A percentile compares a stretch with the other conserved stretches of the same genome.
phyloP scores from a whole-genome alignment of 2,329 filamentous ascomycete genomes.

The Penicillium sp. region DNA sequence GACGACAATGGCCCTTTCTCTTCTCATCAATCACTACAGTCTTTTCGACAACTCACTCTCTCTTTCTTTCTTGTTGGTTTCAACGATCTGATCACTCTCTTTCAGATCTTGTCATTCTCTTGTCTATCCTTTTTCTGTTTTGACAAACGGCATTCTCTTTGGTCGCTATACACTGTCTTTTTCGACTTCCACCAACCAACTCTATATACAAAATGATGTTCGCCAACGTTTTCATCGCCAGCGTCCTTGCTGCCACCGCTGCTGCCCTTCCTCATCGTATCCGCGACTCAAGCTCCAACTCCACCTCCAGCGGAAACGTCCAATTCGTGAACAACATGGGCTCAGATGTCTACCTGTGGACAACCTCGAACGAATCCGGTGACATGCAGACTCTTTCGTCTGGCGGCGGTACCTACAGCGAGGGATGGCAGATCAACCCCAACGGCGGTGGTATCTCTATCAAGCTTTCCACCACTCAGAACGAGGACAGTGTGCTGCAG shows the following conservation, averaged over 20 bases:
- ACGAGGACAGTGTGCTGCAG: constrained; percentile 25
- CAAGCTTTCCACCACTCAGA: constrained; percentile 36
- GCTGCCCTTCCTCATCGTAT: constrained; percentile 23
- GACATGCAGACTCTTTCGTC: constrained; percentile 33
- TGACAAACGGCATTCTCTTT: constrained; percentile 13
- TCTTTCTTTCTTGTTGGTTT: constrained; percentile 13
- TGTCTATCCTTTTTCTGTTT: constrained; percentile 9
- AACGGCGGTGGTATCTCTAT: constrained; percentile 43
- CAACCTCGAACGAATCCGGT: constrained; percentile 30
- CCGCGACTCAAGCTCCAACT: constrained; percentile 12
- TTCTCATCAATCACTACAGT: constrained; percentile 20
- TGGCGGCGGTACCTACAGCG: constrained; percentile 33
- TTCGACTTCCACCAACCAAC: constrained; percentile 5
- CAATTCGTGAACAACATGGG: constrained; percentile 40
- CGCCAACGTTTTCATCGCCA: constrained; percentile 28
- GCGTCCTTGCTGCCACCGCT: constrained; percentile 27
- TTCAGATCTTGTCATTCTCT: constrained; percentile 19
- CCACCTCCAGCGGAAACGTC: constrained; percentile 26
- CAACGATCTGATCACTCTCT: constrained; percentile 19
- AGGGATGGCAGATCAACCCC: constrained; percentile 35
- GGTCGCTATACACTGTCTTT: constrained; percentile 6
- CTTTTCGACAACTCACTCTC: constrained; percentile 10
- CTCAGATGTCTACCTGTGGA: constrained; percentile 39
- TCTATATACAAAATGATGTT: constrained; percentile 22
- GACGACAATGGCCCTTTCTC: background rate